Base-by-base conservation (phyloP, 805 yeast species). In the Dipodascopsis uninucleata region DNA sequence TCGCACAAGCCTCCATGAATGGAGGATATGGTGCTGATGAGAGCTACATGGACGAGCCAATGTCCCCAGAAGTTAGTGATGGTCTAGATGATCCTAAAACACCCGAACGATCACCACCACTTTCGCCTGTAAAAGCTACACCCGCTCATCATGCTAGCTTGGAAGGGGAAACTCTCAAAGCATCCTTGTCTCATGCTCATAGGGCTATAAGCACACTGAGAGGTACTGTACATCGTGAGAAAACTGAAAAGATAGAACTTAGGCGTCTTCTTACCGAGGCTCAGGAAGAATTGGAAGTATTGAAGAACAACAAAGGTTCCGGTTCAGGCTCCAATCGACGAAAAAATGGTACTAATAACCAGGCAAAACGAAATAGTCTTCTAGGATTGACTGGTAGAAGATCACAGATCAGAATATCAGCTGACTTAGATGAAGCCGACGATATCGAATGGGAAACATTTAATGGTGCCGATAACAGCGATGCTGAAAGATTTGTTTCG, bases 111-210 rank as follows among this genome's bases (percentile, higher is more conserved):
- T 56, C 63, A 4, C 61, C 66, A 21, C 63, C 65, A 9, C 25
- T 52, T 29, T 64, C 68, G 3, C 68, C 68, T 1, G 56, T 64
- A 31, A 62, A 62, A 38, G 58, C 57, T 1, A 58, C 66, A 7
- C 63, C 65, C 5, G 51, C 62, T 8, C 58, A 59, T 33, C 56
- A 61, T 41, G 44, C 59, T 10, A 59, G 52, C n/a, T 57, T 83
- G 33, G 86, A 83, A 58, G 66, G 76, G 2, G 89, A 85, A 57
- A 80, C 88, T 1, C 64, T 83, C 52, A 71, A 74, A 51, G 73
- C 82, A 0, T 80, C 84, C 20, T 69, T 85, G 54, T 70, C 71
- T 14, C 85, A 75, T 62, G 82, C 89, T 3, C 77, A 81, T 56
- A 71, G 73, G 49, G 74, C 79, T 2, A 78, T 84, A 37, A 65